Evolutionary conservation across 2,329 filamentous ascomycete species (phyloP), one percentile per base, ranked within the genome.

Genomic region (Penicillium occitanis): DNA sequence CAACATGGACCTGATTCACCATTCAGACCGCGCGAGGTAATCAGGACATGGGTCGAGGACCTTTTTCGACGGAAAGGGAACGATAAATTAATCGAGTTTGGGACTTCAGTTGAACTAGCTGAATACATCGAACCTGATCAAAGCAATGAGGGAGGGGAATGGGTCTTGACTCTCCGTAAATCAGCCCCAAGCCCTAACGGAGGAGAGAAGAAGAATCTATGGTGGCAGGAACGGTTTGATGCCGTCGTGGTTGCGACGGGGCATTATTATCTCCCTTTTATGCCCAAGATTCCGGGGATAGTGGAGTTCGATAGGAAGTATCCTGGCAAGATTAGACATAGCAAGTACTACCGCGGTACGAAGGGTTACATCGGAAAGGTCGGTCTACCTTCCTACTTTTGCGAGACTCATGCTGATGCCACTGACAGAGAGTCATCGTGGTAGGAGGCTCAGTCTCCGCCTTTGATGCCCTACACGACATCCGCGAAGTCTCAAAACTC

Each of bases 211-310:
- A 68, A 63, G 10, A 73, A 78, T 59, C 71, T 74, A 68, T 79
- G 77, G 78, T 78, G 77, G 79, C 67, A 73, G 25, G 76, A 82
- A 67, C 68, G 66, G 0, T 81, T 81, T 25, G 79, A 82, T 68
- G 80, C 79, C 0, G 63, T 82, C 0, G 71, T 82, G 14, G 77
- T 81, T 40, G 80, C 80, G 0, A 76, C 72, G 0, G 80, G 80
- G 0, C 79, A 82, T 66, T 82, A 80, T 65, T 75, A 74, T 46
- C 71, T 82, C 1, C 80, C 80, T 0, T 75, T 72, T 55, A 70
- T 82, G 4, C 80, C 80, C 0, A 67, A 73, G 0, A 76, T 82
- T 7, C 65, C 71, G 0, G 80, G 80, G 0, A 66, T 82, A 0
- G 46, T 65, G 2, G 73, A 74, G 14, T 77, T 72, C 22, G 73